phyloP scores from a whole-genome alignment of 257 asterid species.

The Cruciata laevipes region DNA sequence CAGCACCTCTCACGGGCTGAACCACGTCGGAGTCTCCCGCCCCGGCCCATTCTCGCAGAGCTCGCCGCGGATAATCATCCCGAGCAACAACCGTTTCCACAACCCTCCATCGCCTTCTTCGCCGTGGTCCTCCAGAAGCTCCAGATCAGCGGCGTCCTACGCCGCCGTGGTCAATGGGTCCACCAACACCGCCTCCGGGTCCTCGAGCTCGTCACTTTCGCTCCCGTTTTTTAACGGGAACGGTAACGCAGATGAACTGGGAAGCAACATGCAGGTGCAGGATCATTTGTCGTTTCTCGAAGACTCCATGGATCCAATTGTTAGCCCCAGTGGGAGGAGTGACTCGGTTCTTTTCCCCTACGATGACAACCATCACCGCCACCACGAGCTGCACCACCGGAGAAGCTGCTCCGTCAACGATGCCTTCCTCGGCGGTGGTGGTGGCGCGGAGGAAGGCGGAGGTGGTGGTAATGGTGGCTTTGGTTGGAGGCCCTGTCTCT shows the following conservation, averaged over 20 bases:
- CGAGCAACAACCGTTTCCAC: constrained; percentile 48
- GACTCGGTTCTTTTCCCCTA: constrained; percentile 62
- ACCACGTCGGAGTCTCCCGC: constrained; percentile 4
- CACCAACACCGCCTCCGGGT: constrained; percentile 24
- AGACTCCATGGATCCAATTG: constrained; percentile 59
- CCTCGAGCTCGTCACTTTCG: constrained; percentile 37
- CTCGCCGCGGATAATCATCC: constrained; percentile 47
- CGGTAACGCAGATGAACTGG: constrained; percentile 36
- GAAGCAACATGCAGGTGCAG: constrained; percentile 28
- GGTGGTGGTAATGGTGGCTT: constrained; percentile 32
- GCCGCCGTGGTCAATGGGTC: constrained; percentile 57
- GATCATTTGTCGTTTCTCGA: constrained; percentile 55
- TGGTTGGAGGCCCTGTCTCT: constrained; percentile 82
- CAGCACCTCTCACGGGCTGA: constrained; percentile 1
- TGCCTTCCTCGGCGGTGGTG: constrained; percentile 48
- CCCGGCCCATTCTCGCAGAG: constrained; percentile 41
- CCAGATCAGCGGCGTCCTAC: constrained; percentile 52
- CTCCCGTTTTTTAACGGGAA: constrained; percentile 34
- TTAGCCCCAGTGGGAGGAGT: constrained; percentile 86
- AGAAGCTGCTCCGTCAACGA: constrained; percentile 85
- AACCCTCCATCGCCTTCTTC: constrained; percentile 50
- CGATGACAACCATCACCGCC: constrained; percentile 19
- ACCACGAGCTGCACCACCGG: constrained; percentile 45
- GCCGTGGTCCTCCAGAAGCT: constrained; percentile 39
- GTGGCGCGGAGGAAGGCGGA: constrained; percentile 36